phyloP scores from a whole-genome alignment of 345 rosid genomes.

The Arabis alpina region DNA sequence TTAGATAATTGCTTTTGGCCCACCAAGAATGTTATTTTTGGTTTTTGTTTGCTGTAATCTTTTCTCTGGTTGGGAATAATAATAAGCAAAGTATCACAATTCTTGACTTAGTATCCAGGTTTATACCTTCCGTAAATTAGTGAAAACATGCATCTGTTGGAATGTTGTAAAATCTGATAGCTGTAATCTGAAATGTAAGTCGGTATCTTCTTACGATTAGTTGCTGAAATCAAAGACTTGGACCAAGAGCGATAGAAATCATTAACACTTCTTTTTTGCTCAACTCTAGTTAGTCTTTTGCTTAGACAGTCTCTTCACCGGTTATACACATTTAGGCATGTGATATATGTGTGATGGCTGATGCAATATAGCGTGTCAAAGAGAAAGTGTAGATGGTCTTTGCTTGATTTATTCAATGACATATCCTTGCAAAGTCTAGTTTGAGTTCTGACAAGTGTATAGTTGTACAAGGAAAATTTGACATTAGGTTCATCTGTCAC shows the following conservation, averaged over 20 bases:
- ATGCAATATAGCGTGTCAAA: slow-evolving; percentile 14
- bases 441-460: slow-evolving; percentile 1
- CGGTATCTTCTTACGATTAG: background rate
- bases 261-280: background rate
- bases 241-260: slow-evolving; percentile 2
- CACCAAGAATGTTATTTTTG: background rate
- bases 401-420: slow-evolving; percentile 11
- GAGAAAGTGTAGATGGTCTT: background rate
- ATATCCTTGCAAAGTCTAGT: background rate
- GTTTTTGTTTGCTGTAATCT: background rate
- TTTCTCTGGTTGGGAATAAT: background rate
- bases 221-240: background rate
- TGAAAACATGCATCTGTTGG: slow-evolving; percentile 3
- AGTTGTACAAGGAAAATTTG: background rate
- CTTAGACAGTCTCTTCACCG: background rate
- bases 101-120: slow-evolving; percentile 20
- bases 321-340: slow-evolving; percentile 7
- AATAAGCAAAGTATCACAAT: slow-evolving; percentile 17
- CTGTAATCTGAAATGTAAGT: background rate
- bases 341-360: background rate
- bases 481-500: background rate
- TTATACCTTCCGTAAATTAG: background rate
- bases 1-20: slow-evolving; percentile 20
- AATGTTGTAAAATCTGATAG: slow-evolving; percentile 7
- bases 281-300: background rate